These are phyloP conservation scores for Draba incana DNA, from an alignment of 345 rosid species.

Conservation along the genomic window DNA sequence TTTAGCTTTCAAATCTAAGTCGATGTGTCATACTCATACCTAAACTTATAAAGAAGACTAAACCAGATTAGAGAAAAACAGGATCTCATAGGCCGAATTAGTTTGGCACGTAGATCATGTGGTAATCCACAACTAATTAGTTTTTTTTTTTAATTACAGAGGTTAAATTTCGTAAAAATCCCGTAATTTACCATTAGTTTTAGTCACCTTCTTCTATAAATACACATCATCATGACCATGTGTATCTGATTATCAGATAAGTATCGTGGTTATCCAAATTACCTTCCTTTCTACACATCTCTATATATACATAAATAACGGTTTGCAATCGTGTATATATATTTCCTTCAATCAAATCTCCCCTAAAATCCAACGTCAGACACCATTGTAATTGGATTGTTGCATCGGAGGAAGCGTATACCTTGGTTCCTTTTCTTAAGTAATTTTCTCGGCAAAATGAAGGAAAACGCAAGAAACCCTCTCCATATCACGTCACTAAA, in stretches of 20 bases:
- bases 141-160: not conserved
- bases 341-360: not conserved
- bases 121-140: not conserved
- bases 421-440: not conserved
- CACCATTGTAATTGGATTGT: not conserved
- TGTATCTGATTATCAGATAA: slow-evolving; percentile 19
- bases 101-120: not conserved
- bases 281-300: slow-evolving; percentile 12
- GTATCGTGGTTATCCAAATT: slow-evolving; percentile 14
- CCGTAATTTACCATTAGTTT: not conserved
- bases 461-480: slow-evolving; percentile 53
- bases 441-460: slow-evolving; percentile 25
- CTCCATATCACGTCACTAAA: slow-evolving; percentile 66
- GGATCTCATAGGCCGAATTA: not conserved
- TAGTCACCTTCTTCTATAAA: slow-evolving; percentile 22
- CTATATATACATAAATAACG: not conserved
- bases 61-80: not conserved
- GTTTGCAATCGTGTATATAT: not conserved
- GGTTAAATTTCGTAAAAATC: not conserved
- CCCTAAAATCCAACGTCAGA: slow-evolving; percentile 6
- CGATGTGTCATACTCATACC: not conserved
- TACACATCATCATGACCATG: slow-evolving; percentile 12
- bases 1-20: not conserved
- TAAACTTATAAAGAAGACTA: not conserved
- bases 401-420: not conserved